Evolutionary conservation across 257 asterid genomes (phyloP), one percentile per base, ranked within the genome.

Genomic region (Gentiana straminea): DNA sequence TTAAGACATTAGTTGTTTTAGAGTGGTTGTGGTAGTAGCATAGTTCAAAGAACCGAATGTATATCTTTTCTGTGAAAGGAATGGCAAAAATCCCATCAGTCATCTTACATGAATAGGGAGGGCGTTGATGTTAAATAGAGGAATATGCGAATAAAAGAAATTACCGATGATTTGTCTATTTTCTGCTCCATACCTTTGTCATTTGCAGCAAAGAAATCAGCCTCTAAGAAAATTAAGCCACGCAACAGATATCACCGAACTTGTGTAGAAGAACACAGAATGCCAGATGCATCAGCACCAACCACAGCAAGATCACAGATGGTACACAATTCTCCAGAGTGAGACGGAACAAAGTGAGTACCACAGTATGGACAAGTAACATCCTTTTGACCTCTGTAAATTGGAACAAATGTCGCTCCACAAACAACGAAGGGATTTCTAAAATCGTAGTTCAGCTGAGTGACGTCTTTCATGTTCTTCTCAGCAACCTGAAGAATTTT

Each of bases 251-350:
- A 65, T 81, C 70, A 86, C 68, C 94, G 72, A 57, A 70, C 55
- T 75, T 89, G 97, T 10, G 87, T 71, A 52, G 92, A 87, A 13
- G 97, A 85, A 62, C 92, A 89, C n/a, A 81, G 79, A 63, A 89
- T 66, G 33, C 97, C 97, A 8, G 97, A 89, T 4, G 97, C 94
- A 64, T 89, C 94, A 5, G 87, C 76, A 48, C 97, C 97, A 13
- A 82, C 71, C 9, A 65, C 68, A 2, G 94, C 77, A 43, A 85
- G 82, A 58, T 80, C 81, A 51, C 94, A 85, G 43, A 85, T 85
- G 3, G 71, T 67, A 65, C 94, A 85, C 35, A 82, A 49, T 65
- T 73, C 75, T 46, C 91, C 94, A 38, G 72, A 68, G 59, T 76
- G 91, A 38, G 76, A 46, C 4, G 75, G 75, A 45, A 78, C 83